Evolutionary conservation across 306 rosid species (phyloP).

Genomic region (Cucumis melo): DNA sequence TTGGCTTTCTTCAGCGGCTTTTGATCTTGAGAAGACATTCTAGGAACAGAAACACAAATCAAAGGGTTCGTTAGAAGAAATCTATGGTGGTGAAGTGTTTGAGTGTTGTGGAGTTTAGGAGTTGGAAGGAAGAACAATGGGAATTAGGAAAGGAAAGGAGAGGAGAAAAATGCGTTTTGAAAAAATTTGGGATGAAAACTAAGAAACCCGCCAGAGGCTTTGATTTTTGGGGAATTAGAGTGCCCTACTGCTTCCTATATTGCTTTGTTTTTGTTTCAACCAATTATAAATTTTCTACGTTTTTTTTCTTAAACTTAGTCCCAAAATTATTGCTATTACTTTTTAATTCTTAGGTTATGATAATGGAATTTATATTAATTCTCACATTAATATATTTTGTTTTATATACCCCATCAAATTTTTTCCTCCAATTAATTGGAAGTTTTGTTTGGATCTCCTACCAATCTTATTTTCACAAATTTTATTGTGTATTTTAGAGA

Average conservation of each 20-base stretch:
- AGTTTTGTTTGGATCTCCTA: too few species aligned
- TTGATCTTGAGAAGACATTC: conserved; percentile 49
- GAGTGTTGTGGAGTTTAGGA: not conserved
- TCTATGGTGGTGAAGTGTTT: not conserved
- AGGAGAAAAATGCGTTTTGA: not conserved
- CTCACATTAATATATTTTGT: too few species aligned
- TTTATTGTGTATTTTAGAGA: too few species aligned
- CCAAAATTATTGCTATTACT: not conserved
- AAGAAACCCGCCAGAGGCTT: too few species aligned
- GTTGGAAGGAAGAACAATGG: not conserved
- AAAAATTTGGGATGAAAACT: not conserved
- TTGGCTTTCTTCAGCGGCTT: conserved; percentile 22
- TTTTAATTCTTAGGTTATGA: too few species aligned
- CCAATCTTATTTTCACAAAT: too few species aligned
- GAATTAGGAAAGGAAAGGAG: not conserved
- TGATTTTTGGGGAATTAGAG: not conserved
- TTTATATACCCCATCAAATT: too few species aligned
- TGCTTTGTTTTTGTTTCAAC: not conserved
- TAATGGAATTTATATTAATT: too few species aligned
- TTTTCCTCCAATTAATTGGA: too few species aligned
- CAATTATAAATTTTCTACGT: not conserved
- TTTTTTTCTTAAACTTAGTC: not conserved
- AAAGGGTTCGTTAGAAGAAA: not conserved
- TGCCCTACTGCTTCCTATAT: not conserved
- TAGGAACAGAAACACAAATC: not conserved